Conservation (phyloP, 163 green algal species). For the Scenedesmus sp. region DNA sequence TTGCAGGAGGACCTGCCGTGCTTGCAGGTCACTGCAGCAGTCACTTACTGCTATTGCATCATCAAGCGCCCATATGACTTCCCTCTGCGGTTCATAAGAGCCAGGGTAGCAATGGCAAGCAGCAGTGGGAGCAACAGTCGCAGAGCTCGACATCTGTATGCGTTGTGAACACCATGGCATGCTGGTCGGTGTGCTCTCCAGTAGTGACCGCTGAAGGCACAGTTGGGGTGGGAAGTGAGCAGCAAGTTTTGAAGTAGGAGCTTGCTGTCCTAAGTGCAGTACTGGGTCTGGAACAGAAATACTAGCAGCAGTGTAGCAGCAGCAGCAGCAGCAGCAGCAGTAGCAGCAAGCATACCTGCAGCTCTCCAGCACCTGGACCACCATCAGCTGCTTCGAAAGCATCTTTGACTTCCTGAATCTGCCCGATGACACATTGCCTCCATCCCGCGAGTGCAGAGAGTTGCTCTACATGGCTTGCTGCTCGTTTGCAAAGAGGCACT, state of each 20-base stretch:
- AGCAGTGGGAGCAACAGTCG: not conserved
- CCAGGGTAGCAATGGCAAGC: not conserved
- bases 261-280: too few species aligned
- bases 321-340: not conserved
- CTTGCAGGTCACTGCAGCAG: not conserved
- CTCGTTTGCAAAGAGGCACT: conserved; percentile 40
- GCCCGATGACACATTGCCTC: not conserved
- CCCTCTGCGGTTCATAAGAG: conserved; percentile 55
- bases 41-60: conserved; percentile 58
- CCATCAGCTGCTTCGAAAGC: conserved; percentile 47
- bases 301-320: not conserved
- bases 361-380: conserved; percentile 33
- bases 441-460: conserved; percentile 26
- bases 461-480: conserved; percentile 25
- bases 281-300: not conserved
- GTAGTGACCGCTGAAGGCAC: too few species aligned
- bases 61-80: conserved; percentile 67
- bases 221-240: too few species aligned
- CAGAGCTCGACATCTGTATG: not conserved
- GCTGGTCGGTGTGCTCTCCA: too few species aligned
- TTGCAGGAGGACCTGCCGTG: not conserved
- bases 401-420: conserved; percentile 30
- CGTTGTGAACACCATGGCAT: not conserved
- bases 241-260: too few species aligned
- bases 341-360: conserved; percentile 54